phyloP scores from a whole-genome alignment of 2,329 filamentous ascomycete species.

The Stachybotrys chlorohalonatus region DNA sequence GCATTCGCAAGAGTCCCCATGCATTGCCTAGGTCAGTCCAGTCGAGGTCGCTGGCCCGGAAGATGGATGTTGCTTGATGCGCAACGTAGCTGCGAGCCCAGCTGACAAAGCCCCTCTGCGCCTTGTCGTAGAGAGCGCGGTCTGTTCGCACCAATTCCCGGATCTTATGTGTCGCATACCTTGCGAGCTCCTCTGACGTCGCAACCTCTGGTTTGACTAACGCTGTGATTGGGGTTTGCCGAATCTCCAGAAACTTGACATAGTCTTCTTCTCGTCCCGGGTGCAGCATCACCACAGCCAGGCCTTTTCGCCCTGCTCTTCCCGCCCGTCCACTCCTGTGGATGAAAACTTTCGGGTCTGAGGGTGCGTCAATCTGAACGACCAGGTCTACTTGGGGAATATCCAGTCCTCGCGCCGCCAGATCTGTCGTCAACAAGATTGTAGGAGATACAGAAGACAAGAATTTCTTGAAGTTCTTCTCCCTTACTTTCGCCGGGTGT shows the following conservation, averaged over 20 bases:
- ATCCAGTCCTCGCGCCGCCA: constrained; percentile 83
- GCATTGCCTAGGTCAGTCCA: constrained; percentile 74
- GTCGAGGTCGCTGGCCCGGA: constrained; percentile 70
- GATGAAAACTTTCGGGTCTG: constrained; percentile 89
- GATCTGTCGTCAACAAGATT: constrained; percentile 84
- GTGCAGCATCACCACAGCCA: constrained; percentile 79
- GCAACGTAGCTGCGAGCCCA: constrained; percentile 90
- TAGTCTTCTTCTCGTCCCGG: constrained; percentile 86
- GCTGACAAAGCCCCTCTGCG: constrained; percentile 83
- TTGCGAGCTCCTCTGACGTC: constrained; percentile 54
- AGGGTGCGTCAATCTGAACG: constrained; percentile 73
- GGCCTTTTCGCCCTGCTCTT: constrained; percentile 74
- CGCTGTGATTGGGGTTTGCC: constrained; percentile 71
- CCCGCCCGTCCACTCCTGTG: constrained; percentile 88
- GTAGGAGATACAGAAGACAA: constrained; percentile 64
- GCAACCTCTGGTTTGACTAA: constrained; percentile 48
- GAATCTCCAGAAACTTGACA: constrained; percentile 73
- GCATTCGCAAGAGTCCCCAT: constrained; percentile 80
- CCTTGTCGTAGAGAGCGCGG: constrained; percentile 68
- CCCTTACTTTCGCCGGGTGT: constrained; percentile 76
- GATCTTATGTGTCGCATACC: constrained; percentile 47
- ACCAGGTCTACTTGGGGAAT: constrained; percentile 89
- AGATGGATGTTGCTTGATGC: constrained; percentile 86
- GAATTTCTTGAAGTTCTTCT: constrained; percentile 81
- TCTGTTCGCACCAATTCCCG: constrained; percentile 45